Conservation (phyloP, 2,329 filamentous ascomycete genomes). For the Exophiala sideris region DNA sequence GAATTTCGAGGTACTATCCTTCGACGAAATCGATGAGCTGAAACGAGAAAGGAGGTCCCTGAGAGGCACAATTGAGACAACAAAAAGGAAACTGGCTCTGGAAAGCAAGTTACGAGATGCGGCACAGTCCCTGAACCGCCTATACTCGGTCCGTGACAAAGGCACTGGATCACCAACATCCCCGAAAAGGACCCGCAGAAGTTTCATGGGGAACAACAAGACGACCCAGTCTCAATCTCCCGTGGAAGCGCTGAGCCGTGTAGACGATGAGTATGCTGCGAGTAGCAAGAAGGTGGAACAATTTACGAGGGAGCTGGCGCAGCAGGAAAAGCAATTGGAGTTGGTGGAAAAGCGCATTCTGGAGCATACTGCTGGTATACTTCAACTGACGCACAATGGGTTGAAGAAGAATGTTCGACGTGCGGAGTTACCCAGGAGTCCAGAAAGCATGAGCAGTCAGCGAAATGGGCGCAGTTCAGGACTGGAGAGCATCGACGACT, state of each 20-base stretch:
- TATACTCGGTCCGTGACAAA: conserved; percentile 63
- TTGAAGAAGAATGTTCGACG: conserved; percentile 57
- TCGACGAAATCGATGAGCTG: conserved; percentile 84
- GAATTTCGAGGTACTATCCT: conserved; percentile 77
- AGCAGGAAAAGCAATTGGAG: conserved; percentile 72
- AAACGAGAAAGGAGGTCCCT: conserved; percentile 81
- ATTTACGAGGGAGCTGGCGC: conserved; percentile 74
- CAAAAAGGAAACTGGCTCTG: conserved; percentile 76
- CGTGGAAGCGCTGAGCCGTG: conserved; percentile 44
- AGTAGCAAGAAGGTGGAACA: conserved; percentile 83
- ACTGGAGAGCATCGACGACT: conserved; percentile 57
- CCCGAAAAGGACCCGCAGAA: conserved; percentile 52
- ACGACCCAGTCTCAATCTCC: conserved; percentile 27
- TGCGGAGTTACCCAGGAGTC: conserved; percentile 61
- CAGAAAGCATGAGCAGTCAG: conserved; percentile 60
- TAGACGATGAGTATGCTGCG: conserved; percentile 69
- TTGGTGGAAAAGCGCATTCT: conserved; percentile 72
- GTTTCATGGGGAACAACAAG: conserved; percentile 45
- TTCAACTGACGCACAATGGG: conserved; percentile 83
- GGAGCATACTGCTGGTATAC: conserved; percentile 85
- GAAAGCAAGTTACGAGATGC: conserved; percentile 95
- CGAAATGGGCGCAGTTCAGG: conserved; percentile 49
- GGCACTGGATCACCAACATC: conserved; percentile 41
- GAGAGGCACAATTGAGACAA: conserved; percentile 72
- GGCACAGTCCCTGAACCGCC: conserved; percentile 75